Evolutionary conservation across 139 green algal genomes (phyloP).

Genomic region (Chlorella sp.): DNA sequence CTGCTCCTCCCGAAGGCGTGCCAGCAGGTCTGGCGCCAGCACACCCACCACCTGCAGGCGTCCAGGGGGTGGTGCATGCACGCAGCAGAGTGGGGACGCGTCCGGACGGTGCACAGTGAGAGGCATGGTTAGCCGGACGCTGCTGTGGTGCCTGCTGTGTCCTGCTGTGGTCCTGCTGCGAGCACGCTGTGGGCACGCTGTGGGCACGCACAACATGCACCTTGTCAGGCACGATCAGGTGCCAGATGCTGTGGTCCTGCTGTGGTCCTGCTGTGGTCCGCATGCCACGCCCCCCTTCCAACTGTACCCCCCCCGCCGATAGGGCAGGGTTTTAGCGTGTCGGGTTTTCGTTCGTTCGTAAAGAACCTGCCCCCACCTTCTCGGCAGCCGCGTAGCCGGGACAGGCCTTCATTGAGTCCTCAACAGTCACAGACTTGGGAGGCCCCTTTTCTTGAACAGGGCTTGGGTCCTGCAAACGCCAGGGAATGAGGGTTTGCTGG

Average conservation of each 20-base stretch:
- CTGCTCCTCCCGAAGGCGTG: constrained; percentile 66
- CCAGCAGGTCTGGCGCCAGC: constrained; percentile 79
- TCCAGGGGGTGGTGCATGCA: background rate
- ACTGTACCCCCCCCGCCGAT: too few relatives aligned
- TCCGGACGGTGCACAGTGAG: background rate
- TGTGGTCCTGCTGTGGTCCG: background rate
- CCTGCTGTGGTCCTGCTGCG: background rate
- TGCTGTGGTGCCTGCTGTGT: background rate
- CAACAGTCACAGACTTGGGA: constrained; percentile 81
- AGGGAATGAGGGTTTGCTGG: too few relatives aligned
- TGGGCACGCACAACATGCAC: background rate
- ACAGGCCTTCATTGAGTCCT: constrained; percentile 77
- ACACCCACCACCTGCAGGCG: constrained; percentile 41
- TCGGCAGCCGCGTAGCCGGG: constrained; percentile 36
- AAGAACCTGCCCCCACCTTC: constrained; percentile 29
- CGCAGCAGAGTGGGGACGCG: background rate
- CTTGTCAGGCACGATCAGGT: too few relatives aligned
- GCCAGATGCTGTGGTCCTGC: too few relatives aligned
- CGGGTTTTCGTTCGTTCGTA: too few relatives aligned
- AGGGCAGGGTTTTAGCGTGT: too few relatives aligned
- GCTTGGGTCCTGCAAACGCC: constrained; percentile 64
- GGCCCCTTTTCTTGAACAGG: constrained; percentile 60
- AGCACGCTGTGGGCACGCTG: background rate
- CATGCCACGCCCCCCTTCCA: too few relatives aligned
- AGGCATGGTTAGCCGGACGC: background rate